Conservation (phyloP, 345 rosid species). For the Rhodomyrtus tomentosa region DNA sequence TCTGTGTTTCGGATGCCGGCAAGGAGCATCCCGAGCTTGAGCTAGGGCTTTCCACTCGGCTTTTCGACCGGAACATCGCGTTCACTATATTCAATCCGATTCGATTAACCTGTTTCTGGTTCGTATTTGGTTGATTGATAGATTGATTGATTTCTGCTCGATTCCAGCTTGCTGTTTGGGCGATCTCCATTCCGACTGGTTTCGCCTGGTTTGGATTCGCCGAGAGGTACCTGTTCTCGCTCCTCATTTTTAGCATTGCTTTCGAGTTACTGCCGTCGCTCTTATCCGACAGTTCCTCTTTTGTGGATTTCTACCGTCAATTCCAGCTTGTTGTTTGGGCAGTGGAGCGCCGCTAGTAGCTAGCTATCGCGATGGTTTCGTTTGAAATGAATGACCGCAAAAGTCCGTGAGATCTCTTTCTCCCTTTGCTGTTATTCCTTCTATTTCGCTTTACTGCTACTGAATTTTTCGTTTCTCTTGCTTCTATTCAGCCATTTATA, state of each 20-base stretch:
- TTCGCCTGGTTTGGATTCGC: not conserved
- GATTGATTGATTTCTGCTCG: not conserved
- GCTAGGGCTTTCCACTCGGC: not conserved
- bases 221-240: not conserved
- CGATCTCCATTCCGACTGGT: not conserved
- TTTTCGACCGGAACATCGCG: not conserved
- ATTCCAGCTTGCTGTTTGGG: not conserved
- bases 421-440: not conserved
- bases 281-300: not conserved
- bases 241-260: not conserved
- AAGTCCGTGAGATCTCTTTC: not conserved
- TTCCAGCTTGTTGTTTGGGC: not conserved
- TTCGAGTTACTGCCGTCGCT: not conserved
- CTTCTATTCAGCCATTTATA: not conserved
- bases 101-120: not conserved
- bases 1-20: not conserved
- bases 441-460: not conserved
- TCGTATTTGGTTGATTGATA: not conserved
- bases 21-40: not conserved
- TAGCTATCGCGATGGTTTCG: conserved; percentile 13
- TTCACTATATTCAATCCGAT: not conserved
- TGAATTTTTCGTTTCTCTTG: not conserved
- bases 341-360: not conserved
- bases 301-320: not conserved
- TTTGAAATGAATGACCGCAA: conserved; percentile 29